phyloP scores from a whole-genome alignment of 495 filamentous ascomycete genomes.

The Aspergillus coremiiformis region DNA sequence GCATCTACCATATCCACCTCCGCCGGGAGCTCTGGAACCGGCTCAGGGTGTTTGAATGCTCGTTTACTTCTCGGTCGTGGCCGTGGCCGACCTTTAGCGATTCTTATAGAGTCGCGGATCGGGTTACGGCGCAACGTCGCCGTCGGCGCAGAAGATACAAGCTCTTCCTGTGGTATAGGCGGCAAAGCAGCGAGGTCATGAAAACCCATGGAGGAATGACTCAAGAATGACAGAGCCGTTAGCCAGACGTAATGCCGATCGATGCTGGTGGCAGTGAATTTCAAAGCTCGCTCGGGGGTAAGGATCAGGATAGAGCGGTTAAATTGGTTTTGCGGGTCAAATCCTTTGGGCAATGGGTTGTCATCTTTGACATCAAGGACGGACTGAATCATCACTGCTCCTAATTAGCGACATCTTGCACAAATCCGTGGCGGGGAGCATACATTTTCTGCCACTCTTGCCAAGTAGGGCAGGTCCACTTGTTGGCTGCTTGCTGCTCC shows the following conservation, averaged over 20 bases:
- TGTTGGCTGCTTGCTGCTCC: constrained; percentile 96
- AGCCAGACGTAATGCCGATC: constrained; percentile 96
- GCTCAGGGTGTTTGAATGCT: constrained; percentile 28
- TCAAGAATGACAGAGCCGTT: constrained; percentile 86
- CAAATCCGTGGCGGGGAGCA: constrained; percentile 30
- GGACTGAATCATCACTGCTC: constrained; percentile 82
- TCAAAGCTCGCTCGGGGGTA: constrained; percentile 87
- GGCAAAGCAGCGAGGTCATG: constrained; percentile 55
- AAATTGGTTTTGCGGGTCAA: constrained; percentile 52
- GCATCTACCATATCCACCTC: constrained; percentile 27
- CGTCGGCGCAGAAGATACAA: constrained; percentile 29
- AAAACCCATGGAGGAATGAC: constrained; percentile 70
- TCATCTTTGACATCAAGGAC: constrained; percentile 95
- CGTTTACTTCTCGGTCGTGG: constrained; percentile 39
- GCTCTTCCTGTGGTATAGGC: constrained; percentile 47
- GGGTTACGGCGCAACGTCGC: constrained; percentile 50
- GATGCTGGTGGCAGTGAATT: constrained; percentile 77
- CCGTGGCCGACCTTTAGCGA: constrained; percentile 72
- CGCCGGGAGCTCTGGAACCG: constrained; percentile 30
- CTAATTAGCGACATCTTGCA: constrained; percentile 14
- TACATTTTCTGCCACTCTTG: constrained; percentile 92
- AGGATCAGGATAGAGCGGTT: constrained; percentile 93
- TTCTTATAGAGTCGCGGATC: constrained; percentile 83
- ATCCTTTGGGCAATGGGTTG: constrained; percentile 73
- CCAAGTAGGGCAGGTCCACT: constrained; percentile 82